Base-by-base conservation (phyloP, 257 asterid species). In the Voacanga thouarsii region DNA sequence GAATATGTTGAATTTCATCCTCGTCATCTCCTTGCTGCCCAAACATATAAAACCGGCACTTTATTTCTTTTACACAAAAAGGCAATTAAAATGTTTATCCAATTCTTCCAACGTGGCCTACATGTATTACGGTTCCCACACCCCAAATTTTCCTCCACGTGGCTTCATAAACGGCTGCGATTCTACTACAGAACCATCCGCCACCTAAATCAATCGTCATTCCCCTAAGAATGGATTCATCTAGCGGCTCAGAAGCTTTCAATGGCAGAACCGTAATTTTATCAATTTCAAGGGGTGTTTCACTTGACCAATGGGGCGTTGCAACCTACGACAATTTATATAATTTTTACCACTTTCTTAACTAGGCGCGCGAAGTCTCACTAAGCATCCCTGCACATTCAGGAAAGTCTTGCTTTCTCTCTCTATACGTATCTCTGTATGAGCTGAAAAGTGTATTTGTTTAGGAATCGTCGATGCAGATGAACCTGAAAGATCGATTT, bases 21-120 rank as follows among this genome's bases (percentile, higher is more conserved):
- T 18, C 18, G 47, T 50, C 63, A 15, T 50, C 9, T 53, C 14
- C 80, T 51, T 77, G 75, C 7, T 51, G 75, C 55, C 80, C 59
- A 67, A 67, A 75, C 51, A 50, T n/a, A 67, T 7, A 24, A 51
- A 57, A 39, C 57, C 21, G 2, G 30, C 7, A 23, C 12, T 30
- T 50, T 16, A 1, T 55, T 73, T 74, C 15, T 5, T 16, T 44
- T 15, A 12, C 7, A 12, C 12, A 15, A 56, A 77, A 70, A 12
- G 3, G 30, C 76, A 26, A 24, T 28, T 33, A 33, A 71, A 5
- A 44, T 26, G 3, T 61, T 26, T 61, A 28, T 75, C 78, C 33
- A 16, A n/a, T 21, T 26, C 44, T 30, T 49, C 63, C 15, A 1
- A 45, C 53, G 61, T 57, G 77, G 47, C 60, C 5, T 61, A n/a